These are phyloP conservation scores for Claviceps sp. DNA, from an alignment of 2,329 filamentous ascomycete species.

Conservation along the genomic window DNA sequence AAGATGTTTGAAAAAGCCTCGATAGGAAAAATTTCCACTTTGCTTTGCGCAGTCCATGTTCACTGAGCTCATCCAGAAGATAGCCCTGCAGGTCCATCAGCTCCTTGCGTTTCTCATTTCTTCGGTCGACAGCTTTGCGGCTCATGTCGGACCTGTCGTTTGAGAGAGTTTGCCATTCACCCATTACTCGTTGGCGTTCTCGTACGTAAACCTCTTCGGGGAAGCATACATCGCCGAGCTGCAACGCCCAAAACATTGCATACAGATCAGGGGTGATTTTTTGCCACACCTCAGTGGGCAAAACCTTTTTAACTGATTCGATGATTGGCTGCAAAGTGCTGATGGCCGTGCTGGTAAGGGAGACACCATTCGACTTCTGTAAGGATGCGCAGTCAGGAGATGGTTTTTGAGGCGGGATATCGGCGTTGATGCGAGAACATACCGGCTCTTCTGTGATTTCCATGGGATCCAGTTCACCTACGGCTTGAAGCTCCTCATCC, in stretches of 20 bases:
- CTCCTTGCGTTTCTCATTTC: slow-evolving; percentile 49
- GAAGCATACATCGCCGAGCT: slow-evolving; percentile 67
- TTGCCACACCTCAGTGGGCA: slow-evolving; percentile 52
- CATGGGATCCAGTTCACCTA: slow-evolving; percentile 14
- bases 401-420: slow-evolving; percentile 6
- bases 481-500: slow-evolving; percentile 14
- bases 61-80: slow-evolving; percentile 59
- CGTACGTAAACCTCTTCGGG: slow-evolving; percentile 65
- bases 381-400: slow-evolving; percentile 11
- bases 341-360: slow-evolving; percentile 17
- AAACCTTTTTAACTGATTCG: slow-evolving; percentile 46
- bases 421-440: slow-evolving; percentile 7
- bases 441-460: slow-evolving; percentile 20
- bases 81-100: slow-evolving; percentile 55
- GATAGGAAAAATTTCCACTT: slow-evolving; percentile 57
- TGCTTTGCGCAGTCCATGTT: slow-evolving; percentile 52
- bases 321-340: slow-evolving; percentile 54
- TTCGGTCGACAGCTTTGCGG: slow-evolving; percentile 51
- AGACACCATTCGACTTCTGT: slow-evolving; percentile 23
- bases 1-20: slow-evolving; percentile 69
- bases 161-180: slow-evolving; percentile 52
- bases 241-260: slow-evolving; percentile 82
- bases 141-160: slow-evolving; percentile 63
- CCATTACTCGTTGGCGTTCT: slow-evolving; percentile 56
- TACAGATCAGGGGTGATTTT: slow-evolving; percentile 72